Evolutionary conservation across 2,329 filamentous ascomycete species (phyloP), one percentile per base, ranked within the genome.

Genomic region (Ceratocystis huliohia): DNA sequence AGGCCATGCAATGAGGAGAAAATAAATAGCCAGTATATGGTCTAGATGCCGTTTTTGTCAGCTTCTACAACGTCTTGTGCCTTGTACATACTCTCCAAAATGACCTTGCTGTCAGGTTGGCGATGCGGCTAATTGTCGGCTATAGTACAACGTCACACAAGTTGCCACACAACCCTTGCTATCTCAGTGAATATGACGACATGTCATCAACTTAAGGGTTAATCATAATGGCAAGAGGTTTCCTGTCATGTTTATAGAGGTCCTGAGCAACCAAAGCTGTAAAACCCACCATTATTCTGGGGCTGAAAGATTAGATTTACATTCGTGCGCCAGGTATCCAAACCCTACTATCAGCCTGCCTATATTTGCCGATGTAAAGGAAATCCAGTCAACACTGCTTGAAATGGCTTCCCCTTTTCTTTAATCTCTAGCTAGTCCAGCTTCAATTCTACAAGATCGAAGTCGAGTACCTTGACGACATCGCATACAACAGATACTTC

Each of bases 91-190:
- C 8, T 59, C 28, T 59, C n/a, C 28, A n/a, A 59, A 59, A 37
- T 37, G 56, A 37, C 56, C 15, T 59, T 59, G 56, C 20, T 50
- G 61, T 46, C 25, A 33, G 50, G 44, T 63, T 63, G 44, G 61
- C 44, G 44, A 50, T 30, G 33, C 46, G 61, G 61, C 45, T 63
- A 63, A 63, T 48, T 50, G 13, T 63, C 61, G 61, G 61, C 41
- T 48, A n/a, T 37, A 25, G 5, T 3, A n/a, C n/a, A 37, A 1
- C 37, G 56, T 59, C 17, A n/a, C 28, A 59, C 56, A 59, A 59
- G 3, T 3, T 5, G 2, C 30, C 28, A 8, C 8, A 15, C 13
- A 37, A 37, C 56, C 56, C 56, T 59, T 33, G 7, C 3, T 3
- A 3, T 7, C 56, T 17, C 56, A 8, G 33, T 8, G 30, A 4